phyloP scores from a whole-genome alignment of 164 flowering plant species.

The Vitis cinerea region DNA sequence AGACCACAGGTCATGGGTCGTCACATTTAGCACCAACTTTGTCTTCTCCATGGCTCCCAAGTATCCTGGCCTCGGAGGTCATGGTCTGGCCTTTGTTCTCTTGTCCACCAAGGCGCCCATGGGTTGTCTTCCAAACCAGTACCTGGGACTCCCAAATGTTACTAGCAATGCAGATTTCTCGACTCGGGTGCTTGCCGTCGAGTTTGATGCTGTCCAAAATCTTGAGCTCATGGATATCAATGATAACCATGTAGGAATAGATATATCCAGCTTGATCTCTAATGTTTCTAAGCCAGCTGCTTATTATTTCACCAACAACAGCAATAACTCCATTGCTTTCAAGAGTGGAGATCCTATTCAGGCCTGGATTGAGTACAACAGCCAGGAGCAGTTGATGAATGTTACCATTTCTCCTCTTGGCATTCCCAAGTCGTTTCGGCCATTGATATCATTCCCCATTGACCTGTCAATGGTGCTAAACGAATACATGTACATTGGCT shows the following conservation, averaged over 20 bases:
- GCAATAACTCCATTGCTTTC: too few species aligned
- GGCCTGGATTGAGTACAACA: too few species aligned
- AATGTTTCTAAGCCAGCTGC: background rate
- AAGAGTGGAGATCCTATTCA: too few species aligned
- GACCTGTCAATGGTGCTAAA: too few species aligned
- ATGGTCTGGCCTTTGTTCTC: constrained; percentile 1
- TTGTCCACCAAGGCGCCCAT: background rate
- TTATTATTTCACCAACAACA: too few species aligned
- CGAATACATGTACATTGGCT: too few species aligned
- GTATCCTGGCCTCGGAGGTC: background rate
- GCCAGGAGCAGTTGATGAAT: too few species aligned
- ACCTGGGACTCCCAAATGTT: constrained; percentile 7
- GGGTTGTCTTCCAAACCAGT: background rate
- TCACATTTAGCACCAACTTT: constrained; percentile 8
- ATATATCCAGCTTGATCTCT: background rate
- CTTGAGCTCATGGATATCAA: background rate
- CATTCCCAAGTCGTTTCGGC: too few species aligned
- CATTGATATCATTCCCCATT: too few species aligned
- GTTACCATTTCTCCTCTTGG: too few species aligned
- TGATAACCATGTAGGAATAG: constrained; percentile 3
- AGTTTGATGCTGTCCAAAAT: constrained; percentile 13
- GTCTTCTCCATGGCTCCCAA: background rate
- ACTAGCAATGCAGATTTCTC: background rate
- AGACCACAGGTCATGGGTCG: background rate
- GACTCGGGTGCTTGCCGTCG: constrained; percentile 17